Conservation (phyloP, 2,329 filamentous ascomycete genomes). For the Curvularia eragrostidis region DNA sequence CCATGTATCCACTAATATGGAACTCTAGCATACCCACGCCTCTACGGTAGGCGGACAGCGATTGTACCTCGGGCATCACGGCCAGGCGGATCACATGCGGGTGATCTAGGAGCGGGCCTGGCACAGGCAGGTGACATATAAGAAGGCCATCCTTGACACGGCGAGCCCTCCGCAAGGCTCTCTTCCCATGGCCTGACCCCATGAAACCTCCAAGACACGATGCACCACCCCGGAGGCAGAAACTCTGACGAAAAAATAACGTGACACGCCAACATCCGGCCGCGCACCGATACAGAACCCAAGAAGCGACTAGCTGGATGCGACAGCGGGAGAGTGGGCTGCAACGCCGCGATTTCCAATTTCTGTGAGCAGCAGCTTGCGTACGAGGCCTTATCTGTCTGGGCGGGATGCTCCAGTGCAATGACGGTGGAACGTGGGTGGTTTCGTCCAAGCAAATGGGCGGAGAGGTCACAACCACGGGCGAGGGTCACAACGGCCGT, state of each 20-base stretch:
- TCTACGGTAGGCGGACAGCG: slow-evolving; percentile 2
- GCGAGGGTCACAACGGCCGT: slow-evolving; percentile 13
- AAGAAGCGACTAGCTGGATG: slow-evolving; percentile 23
- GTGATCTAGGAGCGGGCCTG: slow-evolving; percentile 33
- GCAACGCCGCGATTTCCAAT: slow-evolving; percentile 36
- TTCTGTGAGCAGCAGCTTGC: slow-evolving; percentile 26
- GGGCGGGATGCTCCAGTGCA: slow-evolving; percentile 30
- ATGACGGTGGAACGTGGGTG: slow-evolving; percentile 35
- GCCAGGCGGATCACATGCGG: slow-evolving; percentile 34
- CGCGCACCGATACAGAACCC: slow-evolving; percentile 27
- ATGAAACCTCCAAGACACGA: slow-evolving; percentile 30
- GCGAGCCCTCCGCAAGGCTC: slow-evolving; percentile 6
- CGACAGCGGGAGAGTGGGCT: slow-evolving; percentile 14
- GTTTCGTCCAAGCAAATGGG: slow-evolving; percentile 31
- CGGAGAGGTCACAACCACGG: slow-evolving; percentile 18
- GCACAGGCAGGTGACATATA: slow-evolving; percentile 33
- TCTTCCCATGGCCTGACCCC: slow-evolving; percentile 27
- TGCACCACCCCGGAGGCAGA: slow-evolving; percentile 23
- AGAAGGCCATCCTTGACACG: slow-evolving; percentile 28
- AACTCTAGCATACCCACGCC: slow-evolving; percentile 11
- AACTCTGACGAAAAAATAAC: slow-evolving; percentile 19
- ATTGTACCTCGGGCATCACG: slow-evolving; percentile 36
- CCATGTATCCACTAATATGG: slow-evolving; percentile 8
- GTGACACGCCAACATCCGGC: slow-evolving; percentile 33
- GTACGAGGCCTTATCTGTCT: slow-evolving; percentile 40